These are phyloP conservation scores for Pleoardoris graminearum DNA, from an alignment of 2,329 filamentous ascomycete species.

Conservation along the genomic window DNA sequence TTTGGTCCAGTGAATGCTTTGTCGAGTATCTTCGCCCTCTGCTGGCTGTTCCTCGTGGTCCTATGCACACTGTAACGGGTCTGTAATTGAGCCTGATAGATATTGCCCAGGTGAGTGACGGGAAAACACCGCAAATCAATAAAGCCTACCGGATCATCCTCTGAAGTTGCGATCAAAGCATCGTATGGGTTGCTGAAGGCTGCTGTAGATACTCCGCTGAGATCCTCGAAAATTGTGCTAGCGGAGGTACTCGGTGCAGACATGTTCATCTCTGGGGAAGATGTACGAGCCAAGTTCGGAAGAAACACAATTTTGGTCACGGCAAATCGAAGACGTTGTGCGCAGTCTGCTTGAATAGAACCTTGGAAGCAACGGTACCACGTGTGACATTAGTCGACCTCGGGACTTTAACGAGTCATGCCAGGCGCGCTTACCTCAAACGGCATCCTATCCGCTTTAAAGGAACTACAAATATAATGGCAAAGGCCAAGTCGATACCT, in stretches of 20 bases:
- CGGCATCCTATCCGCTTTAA: not conserved
- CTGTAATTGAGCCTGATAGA: conserved; percentile 69
- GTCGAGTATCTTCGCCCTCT: conserved; percentile 72
- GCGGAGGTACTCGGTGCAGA: conserved; percentile 13
- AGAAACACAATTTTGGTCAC: not conserved
- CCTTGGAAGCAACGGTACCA: not conserved
- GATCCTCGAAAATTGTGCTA: conserved; percentile 43
- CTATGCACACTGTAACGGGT: conserved; percentile 74
- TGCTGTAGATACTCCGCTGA: conserved; percentile 43
- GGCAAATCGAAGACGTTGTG: not conserved
- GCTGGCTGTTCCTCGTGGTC: conserved; percentile 72
- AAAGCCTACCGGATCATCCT: conserved; percentile 65
- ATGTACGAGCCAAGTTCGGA: too few relatives aligned
- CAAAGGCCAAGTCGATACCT: too few relatives aligned
- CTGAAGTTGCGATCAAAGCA: conserved; percentile 69
- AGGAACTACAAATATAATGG: not conserved
- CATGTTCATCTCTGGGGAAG: conserved; percentile 15
- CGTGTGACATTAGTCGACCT: not conserved
- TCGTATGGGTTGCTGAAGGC: conserved; percentile 72
- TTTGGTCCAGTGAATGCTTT: conserved; percentile 69
- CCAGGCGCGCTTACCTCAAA: not conserved
- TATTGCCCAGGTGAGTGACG: too few relatives aligned
- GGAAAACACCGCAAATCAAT: too few relatives aligned
- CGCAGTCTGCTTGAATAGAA: not conserved
- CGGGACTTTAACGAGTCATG: not conserved